phyloP scores from a whole-genome alignment of 2,329 filamentous ascomycete genomes.

The Cladosporium sp. region DNA sequence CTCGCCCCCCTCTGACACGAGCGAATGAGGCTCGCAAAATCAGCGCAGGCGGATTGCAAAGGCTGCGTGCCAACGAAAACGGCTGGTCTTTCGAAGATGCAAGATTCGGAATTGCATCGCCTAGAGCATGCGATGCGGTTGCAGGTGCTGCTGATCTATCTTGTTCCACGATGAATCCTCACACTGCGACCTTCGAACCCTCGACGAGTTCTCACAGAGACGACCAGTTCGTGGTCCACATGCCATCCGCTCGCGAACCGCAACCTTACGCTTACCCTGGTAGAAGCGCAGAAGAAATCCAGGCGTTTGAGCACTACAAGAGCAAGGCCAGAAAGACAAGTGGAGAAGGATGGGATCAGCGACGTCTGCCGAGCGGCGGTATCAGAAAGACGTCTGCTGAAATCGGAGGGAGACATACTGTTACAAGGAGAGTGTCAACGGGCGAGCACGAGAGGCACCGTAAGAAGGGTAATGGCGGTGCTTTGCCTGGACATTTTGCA shows the following conservation, averaged over 20 bases:
- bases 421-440: background rate
- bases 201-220: conserved; percentile 9
- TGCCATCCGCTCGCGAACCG: conserved; percentile 32
- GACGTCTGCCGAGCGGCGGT: conserved; percentile 14
- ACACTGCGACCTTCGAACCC: background rate
- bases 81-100: conserved; percentile 20
- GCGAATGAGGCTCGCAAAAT: conserved; percentile 27
- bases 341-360: conserved; percentile 24
- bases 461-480: conserved; percentile 8
- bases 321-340: conserved; percentile 24
- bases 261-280: conserved; percentile 30
- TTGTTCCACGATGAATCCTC: background rate
- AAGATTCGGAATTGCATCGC: conserved; percentile 13
- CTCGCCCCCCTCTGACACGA: conserved; percentile 17
- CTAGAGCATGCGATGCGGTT: conserved; percentile 11
- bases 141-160: conserved; percentile 11
- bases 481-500: background rate
- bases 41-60: conserved; percentile 14
- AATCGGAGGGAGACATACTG: background rate
- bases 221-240: conserved; percentile 29
- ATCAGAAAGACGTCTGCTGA: conserved; percentile 1
- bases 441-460: conserved; percentile 14
- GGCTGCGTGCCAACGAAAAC: conserved; percentile 16
- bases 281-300: conserved; percentile 26
- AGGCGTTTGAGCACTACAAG: conserved; percentile 28